A percentile compares a stretch with the other conserved stretches of the same genome.
phyloP scores from a whole-genome alignment of 2,329 filamentous ascomycete species.

The Neoscytalidium dimidiatum region DNA sequence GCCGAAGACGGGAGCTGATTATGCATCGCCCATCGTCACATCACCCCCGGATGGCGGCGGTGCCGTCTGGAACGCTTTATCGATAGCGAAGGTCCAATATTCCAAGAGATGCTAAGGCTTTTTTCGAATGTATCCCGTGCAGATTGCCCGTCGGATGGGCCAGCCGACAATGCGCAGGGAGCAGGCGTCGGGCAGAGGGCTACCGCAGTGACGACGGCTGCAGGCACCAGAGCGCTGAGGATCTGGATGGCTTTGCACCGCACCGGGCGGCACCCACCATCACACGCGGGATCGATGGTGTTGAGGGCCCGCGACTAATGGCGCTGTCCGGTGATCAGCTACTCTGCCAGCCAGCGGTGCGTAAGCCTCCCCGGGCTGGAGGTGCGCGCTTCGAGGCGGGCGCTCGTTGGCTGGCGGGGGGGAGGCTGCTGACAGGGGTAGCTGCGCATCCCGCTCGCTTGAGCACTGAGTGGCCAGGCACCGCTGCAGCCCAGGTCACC shows the following conservation, averaged over 20 bases:
- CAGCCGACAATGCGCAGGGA: not conserved
- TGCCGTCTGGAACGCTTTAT: not conserved
- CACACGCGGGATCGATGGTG: slow-evolving; percentile 8
- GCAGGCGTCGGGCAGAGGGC: not conserved
- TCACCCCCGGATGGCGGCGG: not conserved
- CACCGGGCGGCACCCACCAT: not conserved
- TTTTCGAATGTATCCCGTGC: not conserved
- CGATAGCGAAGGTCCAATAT: not conserved
- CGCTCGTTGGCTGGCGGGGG: slow-evolving; percentile 7
- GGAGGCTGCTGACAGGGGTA: not conserved
- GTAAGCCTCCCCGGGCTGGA: not conserved
- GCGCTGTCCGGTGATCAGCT: not conserved
- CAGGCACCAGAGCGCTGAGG: not conserved
- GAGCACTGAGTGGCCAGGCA: slow-evolving; percentile 18
- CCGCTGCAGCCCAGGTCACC: slow-evolving; percentile 15
- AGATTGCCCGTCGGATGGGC: not conserved
- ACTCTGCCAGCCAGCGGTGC: not conserved
- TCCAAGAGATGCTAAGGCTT: not conserved
- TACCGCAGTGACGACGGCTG: not conserved
- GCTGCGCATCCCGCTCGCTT: slow-evolving; percentile 15
- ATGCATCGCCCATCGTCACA: slow-evolving; percentile 5
- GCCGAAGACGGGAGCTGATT: not conserved
- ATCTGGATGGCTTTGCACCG: not conserved
- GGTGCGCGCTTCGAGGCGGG: slow-evolving; percentile 11
- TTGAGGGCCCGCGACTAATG: slow-evolving; percentile 3